Evolutionary conservation across 352 stramenopile species (phyloP), one percentile per base, ranked within the genome.

Genomic region (Phytopythium mirpurense): DNA sequence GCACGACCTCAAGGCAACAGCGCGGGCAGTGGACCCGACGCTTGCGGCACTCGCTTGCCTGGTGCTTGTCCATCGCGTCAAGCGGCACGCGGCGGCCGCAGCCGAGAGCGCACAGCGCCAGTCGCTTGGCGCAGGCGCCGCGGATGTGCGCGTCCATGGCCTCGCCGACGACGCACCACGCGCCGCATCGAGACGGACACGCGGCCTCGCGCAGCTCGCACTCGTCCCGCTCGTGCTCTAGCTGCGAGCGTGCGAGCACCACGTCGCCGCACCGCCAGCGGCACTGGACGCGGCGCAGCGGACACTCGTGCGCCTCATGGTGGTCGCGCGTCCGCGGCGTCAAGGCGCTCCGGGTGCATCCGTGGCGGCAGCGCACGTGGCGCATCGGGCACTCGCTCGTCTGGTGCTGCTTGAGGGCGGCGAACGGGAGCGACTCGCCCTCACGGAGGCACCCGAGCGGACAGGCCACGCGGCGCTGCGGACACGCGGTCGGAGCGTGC

Each of bases 281-380:
- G 47, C 77, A 92, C 18, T 27, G 15, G 36, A 90, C 71, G 31
- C 71, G 71, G 14, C 79, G 78, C 24, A 89, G 57, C 2, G 56
- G 24, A 46, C 78, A 92, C 3, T 62, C 23, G 1, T 54, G 27
- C 5, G 50, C 56, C 42, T 92, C 82, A 48, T 92, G 82, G 18
- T 56, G 7, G 12, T 60, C 47, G 16, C 78, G 82, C 36, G 81
- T 57, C 32, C 71, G 70, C 26, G 60, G 54, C 16, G 77, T 44
- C 34, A 90, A 29, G 37, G 70, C 65, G 27, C 59, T 74, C 9
- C 63, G 57, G 8, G 43, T 52, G 45, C 82, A 92, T 40, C 82
- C 78, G 47, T 88, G 88, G 56, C 74, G 79, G 49, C 82, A 92
- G 11, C 78, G 82, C 47, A 90, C 79, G 15, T 62, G 57, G 9